Base-by-base conservation (phyloP, 2,329 filamentous ascomycete genomes). In the Cadophora malorum region DNA sequence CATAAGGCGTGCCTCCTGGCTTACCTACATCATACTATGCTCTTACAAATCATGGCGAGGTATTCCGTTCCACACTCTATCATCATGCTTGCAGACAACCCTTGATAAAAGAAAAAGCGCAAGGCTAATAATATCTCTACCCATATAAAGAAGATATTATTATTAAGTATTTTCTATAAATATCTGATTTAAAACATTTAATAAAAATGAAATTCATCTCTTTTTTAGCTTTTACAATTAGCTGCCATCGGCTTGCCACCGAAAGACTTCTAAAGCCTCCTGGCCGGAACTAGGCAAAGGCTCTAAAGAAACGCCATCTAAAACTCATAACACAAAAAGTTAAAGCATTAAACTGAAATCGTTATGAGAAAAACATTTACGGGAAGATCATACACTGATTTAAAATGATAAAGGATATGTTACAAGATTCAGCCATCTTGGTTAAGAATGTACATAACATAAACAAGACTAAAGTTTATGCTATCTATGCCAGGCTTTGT, bases 301-400 rank as follows among this genome's bases (percentile, higher is more conserved):
- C 65, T 56, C 72, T 72, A 52, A 1, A 69, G 49, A 70, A 69
- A 63, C 71, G 71, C 55, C 47, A 75, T 68, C 70, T 64, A 68
- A 62, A 63, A 62, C 67, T 74, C 23, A 65, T 66, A 67, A 65
- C 65, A 63, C 66, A 64, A 69, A 53, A 62, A 67, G 64, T 45
- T 35, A 65, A 49, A 66, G 66, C 63, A 55, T 70, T 74, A 50
- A 66, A 56, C 67, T 65, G 33, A 63, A 35, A 70, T 64, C 68
- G 66, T 28, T 35, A 72, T 33, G 55, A 72, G 58, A 69, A 59
- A 10, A 68, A 63, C 49, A 71, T 61, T 31, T 64, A 70, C 70
- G 72, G 74, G 33, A 77, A 79, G 69, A 75, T 74, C 47, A 70
- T 75, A 71, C 74, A 77, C 78, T 73, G 66, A 72, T 78, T 79